Base-by-base conservation (phyloP, 129 eudicot species). In the Ambrosia artemisiifolia region DNA sequence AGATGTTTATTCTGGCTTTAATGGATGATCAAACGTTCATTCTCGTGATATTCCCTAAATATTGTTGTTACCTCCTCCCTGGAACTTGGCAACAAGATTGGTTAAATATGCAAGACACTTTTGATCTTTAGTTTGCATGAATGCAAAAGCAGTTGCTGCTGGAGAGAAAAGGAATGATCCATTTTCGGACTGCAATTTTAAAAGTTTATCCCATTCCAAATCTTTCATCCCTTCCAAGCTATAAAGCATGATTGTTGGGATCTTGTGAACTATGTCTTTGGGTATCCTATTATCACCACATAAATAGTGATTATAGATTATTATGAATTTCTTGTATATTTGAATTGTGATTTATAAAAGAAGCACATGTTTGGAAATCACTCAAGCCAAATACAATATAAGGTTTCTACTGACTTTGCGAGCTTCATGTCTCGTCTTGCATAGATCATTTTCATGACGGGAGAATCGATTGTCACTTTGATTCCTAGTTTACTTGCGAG, bases 191-290 rank as follows among this genome's bases (percentile, higher is more conserved):
- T 51, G 46, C 51, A 69, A 63, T 17, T 35, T 69, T 9, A 69
- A 48, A 69, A 69, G 18, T 49, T 69, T 69, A 8, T 69, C 48
- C 74, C 74, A 69, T 18, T 69, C 74, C 34, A 69, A 69, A 35
- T 69, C 74, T 50, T 69, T 69, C 63, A 69, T 35, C 49, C 74
- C 74, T 51, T 69, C 63, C 63, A 69, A 69, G 74, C 49, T 69
- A 50, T 69, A 69, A 16, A 33, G 63, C 17, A 69, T 6, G 30
- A 51, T 51, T 50, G 73, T 69, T 16, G 73, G 73, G 32, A 11
- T 51, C 73, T 69, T 51, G 49, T 49, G 14, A 18, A 69, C 3
- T 35, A 50, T 69, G 33, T 69, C 47, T 42, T 34, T 51, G 0
- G 74, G 74, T 16, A 69, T 69, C 73, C 73, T 69, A 3, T 32